Conservation (phyloP, 2,329 filamentous ascomycete species). For the Plectosphaerella cucumerina region DNA sequence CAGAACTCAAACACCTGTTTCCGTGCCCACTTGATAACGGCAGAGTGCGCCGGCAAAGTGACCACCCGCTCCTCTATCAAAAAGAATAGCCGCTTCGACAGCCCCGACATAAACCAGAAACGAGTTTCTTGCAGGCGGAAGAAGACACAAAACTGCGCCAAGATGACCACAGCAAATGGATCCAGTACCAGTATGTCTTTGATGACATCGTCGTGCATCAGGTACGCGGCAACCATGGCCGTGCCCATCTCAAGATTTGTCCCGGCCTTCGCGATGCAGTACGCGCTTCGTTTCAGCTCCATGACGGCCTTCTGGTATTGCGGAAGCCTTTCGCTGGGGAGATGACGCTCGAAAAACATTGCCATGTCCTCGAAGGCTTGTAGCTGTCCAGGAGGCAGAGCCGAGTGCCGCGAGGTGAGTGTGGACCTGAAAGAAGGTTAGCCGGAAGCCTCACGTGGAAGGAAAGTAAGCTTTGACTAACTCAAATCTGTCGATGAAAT, state of each 20-base stretch:
- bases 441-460: too few species aligned
- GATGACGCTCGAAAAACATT: neutral
- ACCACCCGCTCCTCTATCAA: conserved; percentile 13
- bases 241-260: conserved; percentile 16
- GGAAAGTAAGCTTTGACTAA: neutral
- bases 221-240: conserved; percentile 19
- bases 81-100: conserved; percentile 16
- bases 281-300: conserved; percentile 12
- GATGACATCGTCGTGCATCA: conserved; percentile 17
- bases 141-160: conserved; percentile 19
- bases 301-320: conserved; percentile 16
- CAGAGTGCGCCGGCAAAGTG: neutral
- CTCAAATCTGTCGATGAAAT: neutral
- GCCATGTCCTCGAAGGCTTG: conserved; percentile 2
- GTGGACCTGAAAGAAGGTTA: too few species aligned
- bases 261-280: conserved; percentile 17
- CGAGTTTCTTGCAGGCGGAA: conserved; percentile 18
- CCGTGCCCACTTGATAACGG: conserved; percentile 6
- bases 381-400: neutral
- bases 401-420: too few species aligned
- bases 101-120: conserved; percentile 21
- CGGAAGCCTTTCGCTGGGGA: conserved; percentile 5
- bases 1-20: conserved; percentile 5
- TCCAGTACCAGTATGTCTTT: conserved; percentile 17
- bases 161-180: conserved; percentile 19